Conservation (phyloP, 169 alveolate genomes). For the Neospora caninum region DNA sequence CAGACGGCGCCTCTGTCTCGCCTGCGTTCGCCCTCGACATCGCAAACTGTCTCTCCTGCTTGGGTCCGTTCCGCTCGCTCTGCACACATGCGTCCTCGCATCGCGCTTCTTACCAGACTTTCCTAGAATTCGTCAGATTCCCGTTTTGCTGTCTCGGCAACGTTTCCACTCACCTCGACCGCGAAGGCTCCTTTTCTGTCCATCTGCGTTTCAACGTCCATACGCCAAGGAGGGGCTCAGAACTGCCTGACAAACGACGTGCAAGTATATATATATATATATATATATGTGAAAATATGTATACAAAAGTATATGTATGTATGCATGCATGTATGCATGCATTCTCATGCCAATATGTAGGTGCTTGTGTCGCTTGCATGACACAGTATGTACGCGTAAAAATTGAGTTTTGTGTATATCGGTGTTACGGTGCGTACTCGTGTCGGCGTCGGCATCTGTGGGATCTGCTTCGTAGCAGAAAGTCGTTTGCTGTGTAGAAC, state of each 20-base stretch:
- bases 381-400: neutral
- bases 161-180: too few relatives aligned
- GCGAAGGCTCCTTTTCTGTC: too few relatives aligned
- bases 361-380: neutral
- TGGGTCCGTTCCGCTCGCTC: neutral
- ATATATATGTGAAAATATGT: neutral
- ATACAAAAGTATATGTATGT: neutral
- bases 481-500: neutral
- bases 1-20: neutral
- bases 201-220: too few relatives aligned
- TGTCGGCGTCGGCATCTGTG: neutral
- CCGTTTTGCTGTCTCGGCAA: too few relatives aligned
- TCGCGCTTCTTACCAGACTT: too few relatives aligned
- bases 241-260: neutral
- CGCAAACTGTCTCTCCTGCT: constrained; percentile 5
- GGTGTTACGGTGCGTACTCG: too few relatives aligned
- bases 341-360: neutral
- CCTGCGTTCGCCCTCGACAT: neutral
- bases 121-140: too few relatives aligned
- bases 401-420: too few relatives aligned
- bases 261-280: neutral
- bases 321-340: neutral
- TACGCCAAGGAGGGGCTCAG: too few relatives aligned
- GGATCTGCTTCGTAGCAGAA: too few relatives aligned
- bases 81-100: neutral